These are phyloP conservation scores for Crassisporium funariophilum DNA, from an alignment of 768 basidiomycete species.

Conservation along the genomic window DNA sequence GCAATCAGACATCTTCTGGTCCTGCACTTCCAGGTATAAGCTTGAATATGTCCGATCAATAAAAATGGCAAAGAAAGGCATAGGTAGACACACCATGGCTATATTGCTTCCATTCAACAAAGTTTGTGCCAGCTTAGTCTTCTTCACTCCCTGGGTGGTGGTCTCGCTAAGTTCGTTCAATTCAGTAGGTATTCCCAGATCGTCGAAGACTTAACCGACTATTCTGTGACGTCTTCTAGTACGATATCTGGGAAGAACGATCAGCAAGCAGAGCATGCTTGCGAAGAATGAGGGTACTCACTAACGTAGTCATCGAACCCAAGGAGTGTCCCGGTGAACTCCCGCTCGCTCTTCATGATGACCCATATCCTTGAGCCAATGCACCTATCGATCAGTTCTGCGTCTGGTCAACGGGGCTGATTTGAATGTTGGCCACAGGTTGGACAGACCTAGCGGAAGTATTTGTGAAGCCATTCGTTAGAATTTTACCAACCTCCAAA, in stretches of 20 bases:
- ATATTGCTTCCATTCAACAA: slow-evolving; percentile 95
- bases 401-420: background rate
- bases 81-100: slow-evolving; percentile 71
- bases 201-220: slow-evolving; percentile 56
- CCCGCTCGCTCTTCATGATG: slow-evolving; percentile 96
- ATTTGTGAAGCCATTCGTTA: slow-evolving; percentile 87
- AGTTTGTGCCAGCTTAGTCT: slow-evolving; percentile 84
- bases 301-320: slow-evolving; percentile 99
- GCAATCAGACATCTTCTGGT: slow-evolving; percentile 20
- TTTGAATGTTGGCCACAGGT: background rate
- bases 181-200: background rate
- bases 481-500: too few species aligned
- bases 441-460: slow-evolving; percentile 75
- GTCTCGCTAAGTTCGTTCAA: slow-evolving; percentile 67
- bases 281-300: slow-evolving; percentile 51
- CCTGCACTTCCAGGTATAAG: slow-evolving; percentile 42
- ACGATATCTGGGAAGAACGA: slow-evolving; percentile 70
- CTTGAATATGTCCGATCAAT: slow-evolving; percentile 20
- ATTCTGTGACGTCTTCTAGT: slow-evolving; percentile 95
- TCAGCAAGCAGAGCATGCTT: slow-evolving; percentile 1
- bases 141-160: slow-evolving; percentile 80
- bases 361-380: slow-evolving; percentile 98
- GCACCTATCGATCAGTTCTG: slow-evolving; percentile 95
- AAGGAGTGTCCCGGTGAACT: slow-evolving; percentile 92
- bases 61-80: background rate